A percentile compares a stretch with the other conserved stretches of the same genome.
phyloP scores from a whole-genome alignment of 1,284 basidiomycete genomes.

The Sporisorium scitamineum region DNA sequence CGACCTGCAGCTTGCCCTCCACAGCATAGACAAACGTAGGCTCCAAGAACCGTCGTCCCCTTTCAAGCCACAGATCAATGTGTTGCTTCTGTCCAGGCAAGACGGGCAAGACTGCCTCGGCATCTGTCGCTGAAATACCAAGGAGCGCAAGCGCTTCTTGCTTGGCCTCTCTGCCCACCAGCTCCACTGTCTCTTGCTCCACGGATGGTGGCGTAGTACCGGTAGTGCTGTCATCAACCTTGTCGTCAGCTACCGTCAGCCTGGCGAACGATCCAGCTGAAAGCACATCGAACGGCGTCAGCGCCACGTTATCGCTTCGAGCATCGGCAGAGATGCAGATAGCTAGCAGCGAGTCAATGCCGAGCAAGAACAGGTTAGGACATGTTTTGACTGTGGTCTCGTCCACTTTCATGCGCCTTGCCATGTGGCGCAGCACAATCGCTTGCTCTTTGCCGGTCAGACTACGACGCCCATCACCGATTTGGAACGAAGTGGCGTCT shows the following conservation, averaged over 20 bases:
- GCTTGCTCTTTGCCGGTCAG: slow-evolving; percentile 8
- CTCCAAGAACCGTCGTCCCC: slow-evolving; percentile 23
- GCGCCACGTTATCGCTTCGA: slow-evolving; percentile 7
- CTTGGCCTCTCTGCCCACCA: not conserved
- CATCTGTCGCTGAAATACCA: not conserved
- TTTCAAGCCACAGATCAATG: slow-evolving; percentile 17
- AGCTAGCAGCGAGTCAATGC: slow-evolving; percentile 20
- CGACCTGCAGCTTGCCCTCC: not conserved
- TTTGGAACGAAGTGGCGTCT: not conserved
- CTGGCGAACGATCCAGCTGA: slow-evolving; percentile 6
- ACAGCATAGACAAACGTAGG: slow-evolving; percentile 16
- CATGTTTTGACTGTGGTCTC: slow-evolving; percentile 2
- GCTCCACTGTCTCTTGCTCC: not conserved
- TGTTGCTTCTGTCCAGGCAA: slow-evolving; percentile 23
- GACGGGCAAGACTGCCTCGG: slow-evolving; percentile 11
- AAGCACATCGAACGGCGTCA: slow-evolving; percentile 17
- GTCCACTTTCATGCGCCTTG: slow-evolving; percentile 13
- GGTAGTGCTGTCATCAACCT: not conserved
- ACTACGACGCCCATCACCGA: slow-evolving; percentile 8
- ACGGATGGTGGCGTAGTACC: not conserved
- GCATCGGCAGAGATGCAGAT: slow-evolving; percentile 23
- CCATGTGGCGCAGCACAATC: slow-evolving; percentile 15
- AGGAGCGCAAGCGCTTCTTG: slow-evolving; percentile 2
- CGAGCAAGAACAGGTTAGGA: slow-evolving; percentile 20
- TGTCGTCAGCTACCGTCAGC: slow-evolving; percentile 3